These are phyloP conservation scores for Geotrichum restrictum DNA, from an alignment of 1,139 yeast genomes.

Conservation along the genomic window DNA sequence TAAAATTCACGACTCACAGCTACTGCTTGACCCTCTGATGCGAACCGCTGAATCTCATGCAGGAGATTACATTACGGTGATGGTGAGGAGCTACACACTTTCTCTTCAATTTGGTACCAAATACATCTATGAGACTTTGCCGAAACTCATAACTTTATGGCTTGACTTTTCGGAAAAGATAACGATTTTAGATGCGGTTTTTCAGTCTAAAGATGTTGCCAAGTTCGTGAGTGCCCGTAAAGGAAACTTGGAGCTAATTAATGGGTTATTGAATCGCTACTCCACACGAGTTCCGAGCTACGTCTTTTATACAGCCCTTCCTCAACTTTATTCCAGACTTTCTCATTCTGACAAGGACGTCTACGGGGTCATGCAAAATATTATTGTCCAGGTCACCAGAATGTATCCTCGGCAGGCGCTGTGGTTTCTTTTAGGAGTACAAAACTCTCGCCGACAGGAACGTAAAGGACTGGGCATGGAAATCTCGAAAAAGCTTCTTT, in stretches of 20 bases:
- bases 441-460: constrained; percentile 58
- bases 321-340: constrained; percentile 80
- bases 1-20: constrained; percentile 65
- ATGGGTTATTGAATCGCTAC: constrained; percentile 42
- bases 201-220: constrained; percentile 15
- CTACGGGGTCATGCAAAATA: constrained; percentile 50
- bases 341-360: constrained; percentile 60
- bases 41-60: constrained; percentile 36
- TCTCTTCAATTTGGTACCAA: constrained; percentile 68
- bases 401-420: constrained; percentile 78
- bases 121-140: constrained; percentile 78
- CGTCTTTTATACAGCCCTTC: constrained; percentile 79
- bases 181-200: constrained; percentile 22
- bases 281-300: constrained; percentile 51
- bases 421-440: constrained; percentile 79
- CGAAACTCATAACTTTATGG: constrained; percentile 89
- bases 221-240: constrained; percentile 26
- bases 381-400: constrained; percentile 54
- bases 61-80: constrained; percentile 66
- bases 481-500: constrained; percentile 34
- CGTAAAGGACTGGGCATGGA: constrained; percentile 54
- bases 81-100: constrained; percentile 60
- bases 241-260: constrained; percentile 27
- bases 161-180: constrained; percentile 64
- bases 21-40: constrained; percentile 39